A percentile compares a stretch with the other conserved stretches of the same genome.
Conservation (phyloP, 352 stramenopile species). For the Phytophthora melonis region DNA sequence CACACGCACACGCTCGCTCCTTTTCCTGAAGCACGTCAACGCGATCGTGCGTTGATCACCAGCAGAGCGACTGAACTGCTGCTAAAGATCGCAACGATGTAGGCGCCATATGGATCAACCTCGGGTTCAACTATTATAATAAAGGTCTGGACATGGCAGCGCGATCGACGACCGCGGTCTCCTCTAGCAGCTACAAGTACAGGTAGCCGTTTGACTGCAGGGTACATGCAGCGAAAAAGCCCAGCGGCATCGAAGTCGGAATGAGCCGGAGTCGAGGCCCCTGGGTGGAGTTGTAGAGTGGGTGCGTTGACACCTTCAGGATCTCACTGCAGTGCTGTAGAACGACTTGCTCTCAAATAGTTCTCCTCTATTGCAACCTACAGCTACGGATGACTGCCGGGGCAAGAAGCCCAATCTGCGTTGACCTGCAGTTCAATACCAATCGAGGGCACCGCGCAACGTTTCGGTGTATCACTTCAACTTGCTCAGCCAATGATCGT, state of each 20-base stretch:
- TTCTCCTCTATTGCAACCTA: not conserved
- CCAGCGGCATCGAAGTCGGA: constrained; percentile 7
- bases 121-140: constrained; percentile 20
- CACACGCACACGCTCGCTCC: not conserved
- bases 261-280: constrained; percentile 15
- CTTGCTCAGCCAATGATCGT: not conserved
- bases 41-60: constrained; percentile 5
- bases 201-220: not conserved
- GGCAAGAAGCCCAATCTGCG: not conserved
- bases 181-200: constrained; percentile 7
- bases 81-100: constrained; percentile 36
- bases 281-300: constrained; percentile 23
- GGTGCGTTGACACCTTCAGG: not conserved
- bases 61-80: constrained; percentile 1
- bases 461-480: not conserved
- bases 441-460: not conserved
- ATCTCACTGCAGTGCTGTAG: not conserved
- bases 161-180: constrained; percentile 23
- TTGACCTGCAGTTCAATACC: not conserved
- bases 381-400: not conserved
- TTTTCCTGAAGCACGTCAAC: not conserved
- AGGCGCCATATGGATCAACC: constrained; percentile 35
- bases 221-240: constrained; percentile 12
- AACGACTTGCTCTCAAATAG: not conserved
- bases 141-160: constrained; percentile 10